Base-by-base conservation (phyloP, 192 early-diverging fungal genomes). In the Coemansia sp. region DNA sequence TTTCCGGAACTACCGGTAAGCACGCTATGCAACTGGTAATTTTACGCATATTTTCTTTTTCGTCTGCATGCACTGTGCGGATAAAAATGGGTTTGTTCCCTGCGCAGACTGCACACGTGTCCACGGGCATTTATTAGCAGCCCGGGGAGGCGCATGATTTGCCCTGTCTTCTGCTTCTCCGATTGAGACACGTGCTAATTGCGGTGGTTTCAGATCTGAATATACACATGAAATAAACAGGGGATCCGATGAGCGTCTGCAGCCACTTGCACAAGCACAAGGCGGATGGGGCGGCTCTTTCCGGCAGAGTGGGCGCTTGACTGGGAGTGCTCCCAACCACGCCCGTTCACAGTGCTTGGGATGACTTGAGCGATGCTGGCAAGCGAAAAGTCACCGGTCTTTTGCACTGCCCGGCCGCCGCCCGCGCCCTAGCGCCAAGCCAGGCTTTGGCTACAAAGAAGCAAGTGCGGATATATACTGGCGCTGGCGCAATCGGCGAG, bases 81-180 rank as follows among this genome's bases (percentile, higher is more conserved):
- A 56, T 56, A 56, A 56, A 37, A 56, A 37, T 56, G 54, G 54
- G 54, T 54, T 29, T 54, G 23, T 54, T 24, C 19, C 19, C 26
- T 37, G 54, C 48, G 18, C 13, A 27, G 29, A 32, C 54, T 8
- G 54, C 26, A 56, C 54, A 56, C 54, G 54, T 56, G 54, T 32
- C 54, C 48, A 19, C 48, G 48, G 48, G 48, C n/a, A 16, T 49
- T 49, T 49, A 6, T n/a, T 45, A 45, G 41, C 32, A 35, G 32
- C 32, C 32, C 32, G 43, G 43, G 6, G n/a, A 18, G 43, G 43
- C 48, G 19, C n/a, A 18, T 49, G 48, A 49, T 49, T 49, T 2
- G 19, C 48, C 18, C 13, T 9, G 18, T 4, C 18, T 48, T 18
- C n/a, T 49, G n/a, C 13, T 16, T 45, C 13, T 16, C 11, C 16